These are phyloP conservation scores for Boletus albobrunnescens DNA, from an alignment of 1,284 basidiomycete species.

Conservation along the genomic window DNA sequence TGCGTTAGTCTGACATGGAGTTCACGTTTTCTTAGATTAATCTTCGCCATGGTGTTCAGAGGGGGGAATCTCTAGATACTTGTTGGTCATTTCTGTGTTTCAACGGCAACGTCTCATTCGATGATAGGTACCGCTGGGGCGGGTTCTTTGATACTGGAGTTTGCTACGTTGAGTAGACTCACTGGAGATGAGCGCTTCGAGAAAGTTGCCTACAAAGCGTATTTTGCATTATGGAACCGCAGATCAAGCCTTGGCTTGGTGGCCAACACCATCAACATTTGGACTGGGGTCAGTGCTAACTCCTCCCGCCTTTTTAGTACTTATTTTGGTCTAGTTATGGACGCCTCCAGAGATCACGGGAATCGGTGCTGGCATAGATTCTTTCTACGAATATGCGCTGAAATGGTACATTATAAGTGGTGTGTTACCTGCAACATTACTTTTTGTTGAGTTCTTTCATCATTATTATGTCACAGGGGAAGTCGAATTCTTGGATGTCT, in stretches of 20 bases:
- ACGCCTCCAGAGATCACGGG: constrained; percentile 69
- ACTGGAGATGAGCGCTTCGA: constrained; percentile 87
- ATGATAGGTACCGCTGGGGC: constrained; percentile 81
- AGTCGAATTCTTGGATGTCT: constrained; percentile 85
- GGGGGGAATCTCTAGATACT: constrained; percentile 71
- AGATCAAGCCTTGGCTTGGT: constrained; percentile 78
- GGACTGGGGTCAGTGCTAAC: constrained; percentile 59
- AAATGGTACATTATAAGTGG: constrained; percentile 89
- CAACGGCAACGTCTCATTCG: constrained; percentile 12
- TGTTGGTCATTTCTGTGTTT: constrained; percentile 48
- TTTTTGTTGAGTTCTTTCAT: neutral
- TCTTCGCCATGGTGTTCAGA: constrained; percentile 64
- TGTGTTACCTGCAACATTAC: constrained; percentile 35
- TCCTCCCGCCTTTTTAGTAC: neutral
- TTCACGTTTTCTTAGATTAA: constrained; percentile 52
- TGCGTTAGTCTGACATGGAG: neutral
- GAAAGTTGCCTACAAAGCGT: constrained; percentile 78
- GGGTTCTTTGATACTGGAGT: constrained; percentile 87
- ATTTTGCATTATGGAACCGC: constrained; percentile 89
- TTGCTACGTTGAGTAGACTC: constrained; percentile 84
- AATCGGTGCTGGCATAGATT: constrained; percentile 90
- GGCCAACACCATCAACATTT: constrained; percentile 83
- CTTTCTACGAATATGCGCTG: constrained; percentile 88
- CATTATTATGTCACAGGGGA: constrained; percentile 54
- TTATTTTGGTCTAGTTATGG: constrained; percentile 49